Percentiles rank a stretch among this genome's conserved stretches.
Evolutionary conservation across 805 yeast genomes (phyloP).

Genomic region (Candida vartiovaarae): DNA sequence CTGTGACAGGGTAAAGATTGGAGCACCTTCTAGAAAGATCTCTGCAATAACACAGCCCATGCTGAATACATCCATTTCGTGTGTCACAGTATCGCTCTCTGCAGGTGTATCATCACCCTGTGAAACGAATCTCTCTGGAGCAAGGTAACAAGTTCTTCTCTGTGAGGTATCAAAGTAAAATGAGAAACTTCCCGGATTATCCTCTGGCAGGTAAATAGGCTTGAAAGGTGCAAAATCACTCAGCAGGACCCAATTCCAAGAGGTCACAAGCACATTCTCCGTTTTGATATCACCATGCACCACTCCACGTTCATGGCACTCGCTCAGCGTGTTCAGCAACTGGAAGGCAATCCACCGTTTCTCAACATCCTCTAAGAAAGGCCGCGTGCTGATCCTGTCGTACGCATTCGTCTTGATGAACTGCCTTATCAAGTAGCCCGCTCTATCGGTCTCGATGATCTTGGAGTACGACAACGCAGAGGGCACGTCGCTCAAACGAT

Average conservation of each 20-base stretch:
- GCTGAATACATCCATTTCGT: constrained; percentile 76
- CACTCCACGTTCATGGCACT: constrained; percentile 55
- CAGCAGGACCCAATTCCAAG: constrained; percentile 82
- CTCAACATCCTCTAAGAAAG: constrained; percentile 76
- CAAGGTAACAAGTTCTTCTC: constrained; percentile 81
- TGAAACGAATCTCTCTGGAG: constrained; percentile 77
- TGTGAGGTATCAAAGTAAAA: constrained; percentile 90
- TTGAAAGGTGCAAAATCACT: constrained; percentile 83
- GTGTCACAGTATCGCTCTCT: constrained; percentile 32
- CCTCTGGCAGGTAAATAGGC: constrained; percentile 82
- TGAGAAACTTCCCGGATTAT: constrained; percentile 86
- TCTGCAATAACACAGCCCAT: constrained; percentile 89
- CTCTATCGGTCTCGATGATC: constrained; percentile 82
- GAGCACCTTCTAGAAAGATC: constrained; percentile 76
- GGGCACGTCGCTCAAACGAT: constrained; percentile 40
- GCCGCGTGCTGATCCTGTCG: constrained; percentile 81
- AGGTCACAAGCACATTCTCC: constrained; percentile 79
- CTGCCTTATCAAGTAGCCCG: constrained; percentile 85
- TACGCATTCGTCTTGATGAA: constrained; percentile 73
- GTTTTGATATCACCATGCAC: constrained; percentile 89
- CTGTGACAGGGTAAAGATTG: constrained; percentile 82
- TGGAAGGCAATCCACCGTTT: constrained; percentile 83
- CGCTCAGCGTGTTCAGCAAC: constrained; percentile 52
- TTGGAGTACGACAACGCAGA: constrained; percentile 67
- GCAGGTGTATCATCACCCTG: constrained; percentile 9